These are phyloP conservation scores for Astrocystis sublimbata DNA, from an alignment of 495 filamentous ascomycete species.

Conservation along the genomic window DNA sequence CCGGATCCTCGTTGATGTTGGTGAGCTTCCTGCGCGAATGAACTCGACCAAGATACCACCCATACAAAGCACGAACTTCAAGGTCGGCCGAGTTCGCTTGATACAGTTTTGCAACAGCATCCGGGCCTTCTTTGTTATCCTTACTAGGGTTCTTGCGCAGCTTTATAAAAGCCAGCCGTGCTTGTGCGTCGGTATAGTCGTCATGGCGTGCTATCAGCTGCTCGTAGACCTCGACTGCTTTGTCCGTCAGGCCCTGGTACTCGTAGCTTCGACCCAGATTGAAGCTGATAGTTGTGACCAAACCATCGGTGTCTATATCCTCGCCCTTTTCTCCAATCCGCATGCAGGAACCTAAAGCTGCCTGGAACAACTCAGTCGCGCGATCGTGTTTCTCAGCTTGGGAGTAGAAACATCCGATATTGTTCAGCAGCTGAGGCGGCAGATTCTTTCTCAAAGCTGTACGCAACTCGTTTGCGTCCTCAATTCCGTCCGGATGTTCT, in stretches of 20 bases:
- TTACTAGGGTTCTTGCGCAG: slow-evolving; percentile 79
- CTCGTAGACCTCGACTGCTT: slow-evolving; percentile 86
- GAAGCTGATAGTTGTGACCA: slow-evolving; percentile 91
- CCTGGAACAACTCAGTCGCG: slow-evolving; percentile 86
- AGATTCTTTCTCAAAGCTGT: slow-evolving; percentile 68
- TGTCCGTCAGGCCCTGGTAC: slow-evolving; percentile 72
- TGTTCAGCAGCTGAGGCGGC: slow-evolving; percentile 90
- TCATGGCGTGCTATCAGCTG: slow-evolving; percentile 76
- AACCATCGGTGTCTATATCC: slow-evolving; percentile 77
- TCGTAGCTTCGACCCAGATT: slow-evolving; percentile 98
- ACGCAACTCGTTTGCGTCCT: slow-evolving; percentile 60
- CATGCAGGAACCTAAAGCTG: slow-evolving; percentile 81
- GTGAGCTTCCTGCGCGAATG: slow-evolving; percentile 74
- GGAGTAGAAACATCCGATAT: slow-evolving; percentile 93
- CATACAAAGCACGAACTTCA: slow-evolving; percentile 87
- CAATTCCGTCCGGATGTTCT: slow-evolving; percentile 62
- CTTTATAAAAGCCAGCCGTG: slow-evolving; percentile 84
- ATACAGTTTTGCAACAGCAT: slow-evolving; percentile 77
- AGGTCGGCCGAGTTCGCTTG: slow-evolving; percentile 76
- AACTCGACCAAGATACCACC: slow-evolving; percentile 82
- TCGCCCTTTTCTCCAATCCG: slow-evolving; percentile 67
- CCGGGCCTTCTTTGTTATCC: slow-evolving; percentile 84
- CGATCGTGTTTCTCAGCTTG: slow-evolving; percentile 77
- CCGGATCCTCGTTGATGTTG: slow-evolving; percentile 84
- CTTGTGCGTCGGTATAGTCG: slow-evolving; percentile 89